Conservation (phyloP, 306 rosid genomes). For the Canavalia ensiformis region DNA sequence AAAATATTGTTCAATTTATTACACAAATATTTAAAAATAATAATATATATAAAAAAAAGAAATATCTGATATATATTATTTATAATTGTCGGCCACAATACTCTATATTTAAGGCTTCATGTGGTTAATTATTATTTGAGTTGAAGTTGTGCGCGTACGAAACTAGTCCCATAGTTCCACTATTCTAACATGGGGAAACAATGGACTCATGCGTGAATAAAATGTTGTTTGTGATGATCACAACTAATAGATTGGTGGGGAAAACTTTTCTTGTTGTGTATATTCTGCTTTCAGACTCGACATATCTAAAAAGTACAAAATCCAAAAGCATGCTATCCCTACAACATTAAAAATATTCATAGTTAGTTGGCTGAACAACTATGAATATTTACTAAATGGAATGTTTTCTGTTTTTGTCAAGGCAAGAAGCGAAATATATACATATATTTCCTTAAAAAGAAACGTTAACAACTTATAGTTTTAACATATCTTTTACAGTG, state of each 20-base stretch:
- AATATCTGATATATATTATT: neutral
- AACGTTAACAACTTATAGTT: too few relatives aligned
- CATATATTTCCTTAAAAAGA: too few relatives aligned
- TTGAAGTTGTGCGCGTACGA: slow-evolving; percentile 17
- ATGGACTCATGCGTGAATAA: neutral
- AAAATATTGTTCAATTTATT: too few relatives aligned
- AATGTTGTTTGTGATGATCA: neutral
- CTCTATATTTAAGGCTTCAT: neutral
- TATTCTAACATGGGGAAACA: neutral
- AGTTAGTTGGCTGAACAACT: neutral
- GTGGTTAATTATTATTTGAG: neutral
- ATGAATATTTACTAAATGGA: too few relatives aligned
- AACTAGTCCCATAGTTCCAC: neutral
- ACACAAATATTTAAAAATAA: neutral
- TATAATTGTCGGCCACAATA: slow-evolving; percentile 36
- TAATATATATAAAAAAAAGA: neutral
- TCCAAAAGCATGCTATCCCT: neutral
- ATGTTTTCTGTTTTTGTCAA: too few relatives aligned
- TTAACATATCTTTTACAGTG: too few relatives aligned
- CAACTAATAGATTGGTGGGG: neutral
- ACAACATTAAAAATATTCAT: neutral
- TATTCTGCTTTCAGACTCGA: neutral
- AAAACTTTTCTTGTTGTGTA: neutral
- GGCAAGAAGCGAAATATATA: too few relatives aligned
- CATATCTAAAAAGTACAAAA: slow-evolving; percentile 20